phyloP scores from a whole-genome alignment of 176 grass and related monocot species.

The Oryza australiensis region DNA sequence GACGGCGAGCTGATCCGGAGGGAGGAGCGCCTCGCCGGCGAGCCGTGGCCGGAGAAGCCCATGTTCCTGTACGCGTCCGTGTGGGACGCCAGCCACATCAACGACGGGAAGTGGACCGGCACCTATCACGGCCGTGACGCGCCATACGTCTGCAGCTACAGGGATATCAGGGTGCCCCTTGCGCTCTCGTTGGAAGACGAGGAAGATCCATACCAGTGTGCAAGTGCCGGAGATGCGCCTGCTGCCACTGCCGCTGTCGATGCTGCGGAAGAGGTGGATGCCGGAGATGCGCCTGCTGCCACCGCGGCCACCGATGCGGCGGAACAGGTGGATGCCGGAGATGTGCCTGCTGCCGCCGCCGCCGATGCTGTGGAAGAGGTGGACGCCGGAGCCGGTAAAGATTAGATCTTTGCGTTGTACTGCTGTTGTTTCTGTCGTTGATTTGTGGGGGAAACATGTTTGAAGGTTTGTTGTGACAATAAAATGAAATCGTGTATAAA shows the following conservation, averaged over 20 bases:
- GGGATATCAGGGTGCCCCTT: conserved; percentile 50
- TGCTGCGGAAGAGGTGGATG: neutral
- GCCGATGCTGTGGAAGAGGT: neutral
- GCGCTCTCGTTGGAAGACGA: conserved; percentile 32
- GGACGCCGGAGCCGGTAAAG: conserved; percentile 20
- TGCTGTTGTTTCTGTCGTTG: neutral
- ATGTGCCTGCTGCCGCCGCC: too few species aligned
- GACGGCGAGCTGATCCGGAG: conserved; percentile 53
- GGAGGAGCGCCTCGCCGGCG: conserved; percentile 49
- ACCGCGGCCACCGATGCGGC: neutral
- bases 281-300: conserved; percentile 11
- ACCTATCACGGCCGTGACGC: conserved; percentile 56
- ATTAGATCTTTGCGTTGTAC: conserved; percentile 3
- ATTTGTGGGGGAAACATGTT: neutral
- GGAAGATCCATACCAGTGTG: neutral
- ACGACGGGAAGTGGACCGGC: conserved; percentile 61
- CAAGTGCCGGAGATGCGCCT: neutral
- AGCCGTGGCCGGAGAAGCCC: conserved; percentile 69
- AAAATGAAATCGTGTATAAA: neutral
- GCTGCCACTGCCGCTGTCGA: neutral
- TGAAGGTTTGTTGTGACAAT: neutral
- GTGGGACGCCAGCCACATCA: conserved; percentile 68
- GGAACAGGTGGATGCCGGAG: too few species aligned
- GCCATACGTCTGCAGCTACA: conserved; percentile 73
- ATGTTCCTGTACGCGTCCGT: conserved; percentile 78